Evolutionary conservation across 208 protist genomes (phyloP).

Genomic region (Tritrichomonas foetus): DNA sequence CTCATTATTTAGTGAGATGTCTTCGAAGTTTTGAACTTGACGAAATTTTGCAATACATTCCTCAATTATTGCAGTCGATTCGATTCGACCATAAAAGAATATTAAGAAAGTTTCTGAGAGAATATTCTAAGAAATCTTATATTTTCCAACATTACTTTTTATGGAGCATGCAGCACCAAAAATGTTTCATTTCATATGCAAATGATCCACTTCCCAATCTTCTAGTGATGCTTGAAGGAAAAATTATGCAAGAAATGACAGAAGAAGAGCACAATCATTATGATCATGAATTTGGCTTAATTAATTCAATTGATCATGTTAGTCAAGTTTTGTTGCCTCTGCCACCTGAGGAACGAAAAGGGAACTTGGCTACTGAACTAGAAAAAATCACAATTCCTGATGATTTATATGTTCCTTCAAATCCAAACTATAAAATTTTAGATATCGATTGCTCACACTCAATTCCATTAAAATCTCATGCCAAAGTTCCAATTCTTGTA

Average conservation of each 20-base stretch:
- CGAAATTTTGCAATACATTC: background rate
- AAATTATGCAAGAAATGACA: background rate
- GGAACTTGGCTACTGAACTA: background rate
- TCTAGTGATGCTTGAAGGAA: background rate
- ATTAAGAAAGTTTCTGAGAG: background rate
- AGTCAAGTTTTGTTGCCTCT: background rate
- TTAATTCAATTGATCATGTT: background rate
- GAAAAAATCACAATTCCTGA: background rate
- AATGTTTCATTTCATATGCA: background rate
- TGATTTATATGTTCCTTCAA: background rate
- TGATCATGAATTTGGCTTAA: background rate
- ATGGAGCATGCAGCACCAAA: background rate
- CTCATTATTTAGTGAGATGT: background rate
- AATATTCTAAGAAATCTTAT: background rate
- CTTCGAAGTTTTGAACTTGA: background rate
- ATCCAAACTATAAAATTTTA: conserved; percentile 13
- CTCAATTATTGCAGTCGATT: background rate
- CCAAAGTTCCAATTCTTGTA: conserved; percentile 43
- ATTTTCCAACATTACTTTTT: background rate
- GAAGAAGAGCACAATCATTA: background rate
- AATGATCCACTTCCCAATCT: background rate
- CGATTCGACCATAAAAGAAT: background rate
- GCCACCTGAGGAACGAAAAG: background rate
- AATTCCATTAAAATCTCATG: conserved; percentile 34
- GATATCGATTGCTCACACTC: background rate